phyloP scores from a whole-genome alignment of 2,329 filamentous ascomycete species.

The Fusarium sp. region DNA sequence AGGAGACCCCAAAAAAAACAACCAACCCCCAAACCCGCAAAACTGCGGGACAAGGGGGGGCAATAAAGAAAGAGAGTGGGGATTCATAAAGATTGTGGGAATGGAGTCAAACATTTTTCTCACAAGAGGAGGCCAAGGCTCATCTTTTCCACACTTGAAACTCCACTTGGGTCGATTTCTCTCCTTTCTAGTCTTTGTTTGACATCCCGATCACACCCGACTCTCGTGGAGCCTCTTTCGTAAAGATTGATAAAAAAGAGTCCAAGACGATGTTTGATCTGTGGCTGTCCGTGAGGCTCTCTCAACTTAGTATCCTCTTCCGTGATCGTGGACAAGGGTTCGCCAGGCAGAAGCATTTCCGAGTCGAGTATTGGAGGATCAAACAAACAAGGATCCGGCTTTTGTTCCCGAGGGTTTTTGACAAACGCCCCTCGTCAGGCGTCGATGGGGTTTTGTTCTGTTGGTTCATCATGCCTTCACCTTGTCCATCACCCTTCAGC shows the following conservation, averaged over 20 bases:
- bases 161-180: conserved; percentile 8
- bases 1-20: background rate
- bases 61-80: background rate
- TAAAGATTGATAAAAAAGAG: background rate
- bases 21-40: background rate
- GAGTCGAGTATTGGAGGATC: background rate
- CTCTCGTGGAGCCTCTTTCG: background rate
- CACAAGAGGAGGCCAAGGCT: background rate
- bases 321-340: background rate
- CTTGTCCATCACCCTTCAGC: background rate
- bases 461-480: background rate
- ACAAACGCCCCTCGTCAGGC: background rate
- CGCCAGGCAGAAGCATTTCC: conserved; percentile 6
- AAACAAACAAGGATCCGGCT: background rate
- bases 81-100: background rate
- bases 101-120: background rate
- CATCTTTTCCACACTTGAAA: background rate
- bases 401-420: background rate
- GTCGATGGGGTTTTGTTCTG: background rate
- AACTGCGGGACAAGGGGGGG: background rate
- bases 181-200: background rate
- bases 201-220: conserved; percentile 2
- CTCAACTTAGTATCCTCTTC: background rate
- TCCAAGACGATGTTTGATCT: background rate
- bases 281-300: background rate